phyloP scores from a whole-genome alignment of 768 basidiomycete genomes.

The Saitozyma sp. region DNA sequence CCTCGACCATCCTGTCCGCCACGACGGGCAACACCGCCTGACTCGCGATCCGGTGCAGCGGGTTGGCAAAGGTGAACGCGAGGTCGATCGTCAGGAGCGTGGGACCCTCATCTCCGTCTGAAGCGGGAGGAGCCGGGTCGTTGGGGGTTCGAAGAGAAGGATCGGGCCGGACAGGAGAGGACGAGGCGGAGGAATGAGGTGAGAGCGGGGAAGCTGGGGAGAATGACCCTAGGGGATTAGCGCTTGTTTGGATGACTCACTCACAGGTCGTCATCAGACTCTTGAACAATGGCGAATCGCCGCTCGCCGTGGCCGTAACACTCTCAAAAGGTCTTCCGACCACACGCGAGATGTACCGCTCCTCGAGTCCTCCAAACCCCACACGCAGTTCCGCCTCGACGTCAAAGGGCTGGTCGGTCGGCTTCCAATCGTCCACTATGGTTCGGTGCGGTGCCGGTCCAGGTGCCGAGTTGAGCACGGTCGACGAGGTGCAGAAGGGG shows the following conservation, averaged over 20 bases:
- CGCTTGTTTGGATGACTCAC: slow-evolving; percentile 4
- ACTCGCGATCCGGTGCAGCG: slow-evolving; percentile 79
- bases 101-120: slow-evolving; percentile 50
- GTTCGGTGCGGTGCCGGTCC: not conserved
- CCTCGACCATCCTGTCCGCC: slow-evolving; percentile 82
- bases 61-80: slow-evolving; percentile 81
- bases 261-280: slow-evolving; percentile 47
- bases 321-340: slow-evolving; percentile 73
- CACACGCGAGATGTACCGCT: slow-evolving; percentile 83
- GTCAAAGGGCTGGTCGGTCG: slow-evolving; percentile 52
- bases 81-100: slow-evolving; percentile 84
- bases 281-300: slow-evolving; percentile 39
- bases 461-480: slow-evolving; percentile 57
- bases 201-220: slow-evolving; percentile 60
- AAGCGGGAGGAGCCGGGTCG: slow-evolving; percentile 3
- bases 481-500: slow-evolving; percentile 79
- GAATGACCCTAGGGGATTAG: slow-evolving; percentile 63
- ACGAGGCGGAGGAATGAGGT: slow-evolving; percentile 51
- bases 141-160: not conserved
- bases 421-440: slow-evolving; percentile 30
- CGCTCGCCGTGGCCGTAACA: slow-evolving; percentile 65
- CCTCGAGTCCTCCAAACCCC: slow-evolving; percentile 81
- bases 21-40: slow-evolving; percentile 82
- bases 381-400: slow-evolving; percentile 85
- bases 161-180: slow-evolving; percentile 7